Conservation (phyloP, 176 grass and related monocot genomes). For the Bonia amplexicaulis region DNA sequence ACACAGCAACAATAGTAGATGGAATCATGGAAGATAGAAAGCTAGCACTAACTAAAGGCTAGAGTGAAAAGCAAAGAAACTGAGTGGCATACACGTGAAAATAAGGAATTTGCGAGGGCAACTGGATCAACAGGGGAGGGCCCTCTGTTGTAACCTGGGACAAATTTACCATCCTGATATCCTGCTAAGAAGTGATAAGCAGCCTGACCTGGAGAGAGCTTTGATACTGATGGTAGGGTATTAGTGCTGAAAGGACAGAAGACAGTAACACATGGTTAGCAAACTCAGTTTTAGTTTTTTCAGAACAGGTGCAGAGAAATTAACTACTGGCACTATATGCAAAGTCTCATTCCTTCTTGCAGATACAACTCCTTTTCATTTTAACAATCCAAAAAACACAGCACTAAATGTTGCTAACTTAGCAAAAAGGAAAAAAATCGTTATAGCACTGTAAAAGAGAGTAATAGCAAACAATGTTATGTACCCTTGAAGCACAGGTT, state of each 20-base stretch:
- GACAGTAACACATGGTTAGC: background rate
- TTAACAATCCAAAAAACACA: background rate
- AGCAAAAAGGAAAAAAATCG: background rate
- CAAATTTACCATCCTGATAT: constrained; percentile 77
- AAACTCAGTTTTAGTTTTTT: background rate
- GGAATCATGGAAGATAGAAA: background rate
- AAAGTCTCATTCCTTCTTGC: background rate
- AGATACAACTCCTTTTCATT: background rate
- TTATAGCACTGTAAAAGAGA: background rate
- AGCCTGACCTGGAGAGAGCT: constrained; percentile 62
- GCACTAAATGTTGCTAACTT: background rate
- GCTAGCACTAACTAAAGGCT: background rate
- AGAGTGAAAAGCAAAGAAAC: background rate
- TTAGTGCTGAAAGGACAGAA: constrained; percentile 55
- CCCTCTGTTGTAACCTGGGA: constrained; percentile 54
- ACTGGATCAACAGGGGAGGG: constrained; percentile 54
- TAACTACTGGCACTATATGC: background rate
- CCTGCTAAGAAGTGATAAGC: constrained; percentile 92
- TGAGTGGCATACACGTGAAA: constrained; percentile 36
- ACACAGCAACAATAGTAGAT: background rate
- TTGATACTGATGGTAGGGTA: constrained; percentile 51
- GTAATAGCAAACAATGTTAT: background rate
- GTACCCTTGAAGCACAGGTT: background rate
- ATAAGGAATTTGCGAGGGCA: constrained; percentile 65
- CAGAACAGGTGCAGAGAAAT: background rate